Evolutionary conservation across 129 eudicot genomes (phyloP), one percentile per base, ranked within the genome.

Genomic region (Lactuca saligna): DNA sequence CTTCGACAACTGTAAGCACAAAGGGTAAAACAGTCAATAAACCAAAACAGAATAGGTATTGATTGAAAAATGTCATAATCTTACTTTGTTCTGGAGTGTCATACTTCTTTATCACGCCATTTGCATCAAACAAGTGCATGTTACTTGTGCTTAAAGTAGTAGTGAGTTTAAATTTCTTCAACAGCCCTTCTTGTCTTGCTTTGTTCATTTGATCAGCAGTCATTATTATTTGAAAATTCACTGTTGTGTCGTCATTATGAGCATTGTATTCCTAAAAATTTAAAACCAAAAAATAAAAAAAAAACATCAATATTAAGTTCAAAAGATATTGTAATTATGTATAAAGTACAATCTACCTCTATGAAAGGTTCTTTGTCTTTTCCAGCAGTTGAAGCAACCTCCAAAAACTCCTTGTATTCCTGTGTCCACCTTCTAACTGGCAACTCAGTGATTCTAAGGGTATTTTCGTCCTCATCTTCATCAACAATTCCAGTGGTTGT

Each of bases 51-150:
- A 53, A n/a, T n/a, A n/a, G n/a, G n/a, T n/a, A n/a, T n/a, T n/a
- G n/a, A n/a, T n/a, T n/a, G n/a, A n/a, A n/a, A n/a, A n/a, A n/a
- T n/a, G n/a, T n/a, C n/a, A n/a, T n/a, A n/a, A n/a, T n/a, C 50
- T 44, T 44, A 44, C 50, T 44, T 7, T 7, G 16, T 6, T 31
- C 5, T 29, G 13, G 5, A 10, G 10, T 54, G 3, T 9, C 17
- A 25, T 7, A 34, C 95, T 8, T 87, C 89, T 96, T 89, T 74
- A 71, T 93, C 8, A 81, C 81, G 33, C 96, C 96, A 17, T 82
- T 79, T 6, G 89, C 44, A 71, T 93, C 95, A 75, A 93, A 93
- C 17, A 93, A 84, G 70, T 93, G 98, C 98, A 93, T 93, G 78
- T 93, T 93, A 42, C 87, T 81, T 11, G 92, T 93, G 87, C 86